Conservation (phyloP, 1,284 basidiomycete genomes). For the Austroboletus niveus region DNA sequence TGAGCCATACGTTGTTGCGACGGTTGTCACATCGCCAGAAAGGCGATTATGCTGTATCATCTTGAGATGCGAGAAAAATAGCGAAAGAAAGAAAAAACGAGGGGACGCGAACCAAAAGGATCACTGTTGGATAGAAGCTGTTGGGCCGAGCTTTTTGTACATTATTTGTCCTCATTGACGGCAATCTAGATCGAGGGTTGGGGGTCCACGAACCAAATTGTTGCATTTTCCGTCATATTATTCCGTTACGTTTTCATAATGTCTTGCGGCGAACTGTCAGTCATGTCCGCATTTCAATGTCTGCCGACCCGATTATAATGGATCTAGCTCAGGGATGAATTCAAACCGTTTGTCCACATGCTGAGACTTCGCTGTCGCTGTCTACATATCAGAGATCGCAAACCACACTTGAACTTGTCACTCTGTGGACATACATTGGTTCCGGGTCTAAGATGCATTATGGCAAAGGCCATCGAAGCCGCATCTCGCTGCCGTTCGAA, state of each 20-base stretch:
- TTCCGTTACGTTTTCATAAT: constrained; percentile 20
- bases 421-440: background rate
- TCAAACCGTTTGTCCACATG: background rate
- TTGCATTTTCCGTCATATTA: constrained; percentile 13
- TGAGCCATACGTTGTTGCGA: constrained; percentile 31
- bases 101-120: constrained; percentile 28
- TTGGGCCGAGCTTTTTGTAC: constrained; percentile 25
- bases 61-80: background rate
- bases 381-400: background rate
- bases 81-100: constrained; percentile 17
- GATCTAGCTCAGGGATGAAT: background rate
- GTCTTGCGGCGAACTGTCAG: background rate
- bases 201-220: constrained; percentile 11
- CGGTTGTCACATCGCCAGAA: constrained; percentile 31
- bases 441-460: constrained; percentile 7
- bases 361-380: background rate
- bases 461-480: constrained; percentile 5
- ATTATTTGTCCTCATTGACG: constrained; percentile 34
- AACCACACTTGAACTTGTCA: background rate
- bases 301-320: background rate
- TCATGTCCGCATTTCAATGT: background rate
- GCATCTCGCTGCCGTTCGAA: background rate
- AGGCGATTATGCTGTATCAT: constrained; percentile 13
- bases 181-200: constrained; percentile 18
- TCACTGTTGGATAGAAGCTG: constrained; percentile 15